These are phyloP conservation scores for Verticillium isaacii DNA, from an alignment of 2,329 filamentous ascomycete genomes.

Conservation along the genomic window DNA sequence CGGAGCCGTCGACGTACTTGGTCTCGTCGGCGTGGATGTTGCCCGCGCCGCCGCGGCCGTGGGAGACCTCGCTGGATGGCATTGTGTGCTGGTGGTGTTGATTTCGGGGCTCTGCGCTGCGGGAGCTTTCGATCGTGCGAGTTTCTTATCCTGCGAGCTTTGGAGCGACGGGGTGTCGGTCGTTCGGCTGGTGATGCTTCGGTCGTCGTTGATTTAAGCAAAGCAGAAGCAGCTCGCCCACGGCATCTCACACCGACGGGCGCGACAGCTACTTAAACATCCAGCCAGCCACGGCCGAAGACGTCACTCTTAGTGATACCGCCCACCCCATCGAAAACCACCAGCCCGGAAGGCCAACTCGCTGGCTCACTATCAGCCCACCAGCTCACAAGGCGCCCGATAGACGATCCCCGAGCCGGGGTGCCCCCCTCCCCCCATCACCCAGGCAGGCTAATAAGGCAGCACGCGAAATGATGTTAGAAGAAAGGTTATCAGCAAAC, in stretches of 20 bases:
- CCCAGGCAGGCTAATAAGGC: background rate
- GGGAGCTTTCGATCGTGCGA: background rate
- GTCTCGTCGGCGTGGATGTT: conserved; percentile 57
- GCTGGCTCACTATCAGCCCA: background rate
- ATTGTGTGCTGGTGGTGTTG: conserved; percentile 16
- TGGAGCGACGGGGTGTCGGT: background rate
- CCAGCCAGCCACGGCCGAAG: background rate
- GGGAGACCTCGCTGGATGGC: conserved; percentile 45
- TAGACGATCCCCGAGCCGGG: background rate
- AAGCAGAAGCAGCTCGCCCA: too few species aligned
- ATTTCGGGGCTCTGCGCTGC: too few species aligned
- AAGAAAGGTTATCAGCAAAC: background rate
- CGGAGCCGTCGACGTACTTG: conserved; percentile 57
- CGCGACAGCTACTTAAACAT: background rate
- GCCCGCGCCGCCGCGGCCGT: conserved; percentile 57
- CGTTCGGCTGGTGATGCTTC: background rate
- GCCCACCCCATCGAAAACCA: background rate
- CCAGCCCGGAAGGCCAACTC: too few species aligned
- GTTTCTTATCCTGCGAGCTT: background rate
- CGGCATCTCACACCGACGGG: background rate
- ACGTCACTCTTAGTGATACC: background rate
- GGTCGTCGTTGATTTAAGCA: background rate
- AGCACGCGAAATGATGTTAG: background rate
- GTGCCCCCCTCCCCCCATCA: background rate
- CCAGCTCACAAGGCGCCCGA: background rate